Evolutionary conservation across 257 asterid genomes (phyloP).

Genomic region (Fraxinus anomala): DNA sequence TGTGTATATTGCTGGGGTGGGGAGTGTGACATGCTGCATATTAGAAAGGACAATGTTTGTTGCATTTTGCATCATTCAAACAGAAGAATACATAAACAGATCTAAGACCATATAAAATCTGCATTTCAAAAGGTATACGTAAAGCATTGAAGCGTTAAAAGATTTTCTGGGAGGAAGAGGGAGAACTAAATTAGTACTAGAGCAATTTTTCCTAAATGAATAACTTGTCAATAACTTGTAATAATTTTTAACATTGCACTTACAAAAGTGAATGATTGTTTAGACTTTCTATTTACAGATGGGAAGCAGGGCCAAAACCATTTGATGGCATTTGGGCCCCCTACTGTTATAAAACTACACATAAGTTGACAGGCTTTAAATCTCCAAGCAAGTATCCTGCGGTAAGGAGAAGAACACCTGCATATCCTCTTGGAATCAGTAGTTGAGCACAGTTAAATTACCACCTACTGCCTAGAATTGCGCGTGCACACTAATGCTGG

Average conservation of each 20-base stretch:
- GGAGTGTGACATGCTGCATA: neutral
- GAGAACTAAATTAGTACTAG: neutral
- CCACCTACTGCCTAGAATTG: neutral
- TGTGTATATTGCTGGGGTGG: neutral
- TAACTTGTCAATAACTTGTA: neutral
- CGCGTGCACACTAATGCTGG: neutral
- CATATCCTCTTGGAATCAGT: slow-evolving; percentile 6
- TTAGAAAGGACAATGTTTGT: neutral
- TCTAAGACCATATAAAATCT: neutral
- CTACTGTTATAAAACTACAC: slow-evolving; percentile 68
- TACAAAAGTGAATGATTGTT: slow-evolving; percentile 19
- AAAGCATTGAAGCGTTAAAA: neutral
- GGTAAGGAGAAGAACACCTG: slow-evolving; percentile 39
- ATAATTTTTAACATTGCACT: slow-evolving; percentile 10
- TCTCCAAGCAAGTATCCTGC: slow-evolving; percentile 55
- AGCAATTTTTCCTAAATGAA: neutral
- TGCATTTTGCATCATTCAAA: neutral
- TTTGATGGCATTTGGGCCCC: slow-evolving; percentile 87
- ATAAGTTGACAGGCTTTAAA: slow-evolving; percentile 62
- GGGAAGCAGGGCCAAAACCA: slow-evolving; percentile 83
- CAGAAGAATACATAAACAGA: neutral
- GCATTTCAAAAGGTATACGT: neutral
- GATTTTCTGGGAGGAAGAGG: neutral
- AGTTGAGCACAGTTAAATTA: slow-evolving; percentile 1
- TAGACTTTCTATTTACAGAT: slow-evolving; percentile 46